Conservation (phyloP, 441 rosid genomes). For the Adansonia grandidieri region DNA sequence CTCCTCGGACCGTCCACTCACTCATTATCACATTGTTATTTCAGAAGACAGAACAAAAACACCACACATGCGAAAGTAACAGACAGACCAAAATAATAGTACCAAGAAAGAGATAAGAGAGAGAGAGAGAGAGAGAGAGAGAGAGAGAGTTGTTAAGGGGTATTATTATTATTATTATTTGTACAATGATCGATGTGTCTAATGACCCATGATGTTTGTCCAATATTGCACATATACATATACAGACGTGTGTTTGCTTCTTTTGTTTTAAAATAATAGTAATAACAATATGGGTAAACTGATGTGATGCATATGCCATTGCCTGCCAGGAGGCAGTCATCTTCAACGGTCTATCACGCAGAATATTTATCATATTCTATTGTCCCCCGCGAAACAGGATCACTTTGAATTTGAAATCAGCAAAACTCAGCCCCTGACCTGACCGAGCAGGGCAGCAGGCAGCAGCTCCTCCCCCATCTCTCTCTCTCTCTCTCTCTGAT, state of each 20-base stretch:
- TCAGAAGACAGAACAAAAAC: constrained; percentile 14
- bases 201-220: constrained; percentile 7
- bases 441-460: not conserved
- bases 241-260: not conserved
- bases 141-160: not conserved
- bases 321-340: not conserved
- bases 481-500: not conserved
- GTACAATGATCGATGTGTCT: not conserved
- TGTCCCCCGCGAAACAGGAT: constrained; percentile 25
- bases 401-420: constrained; percentile 46
- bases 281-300: not conserved
- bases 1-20: not conserved
- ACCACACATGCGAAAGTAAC: constrained; percentile 2
- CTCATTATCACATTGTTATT: constrained; percentile 12
- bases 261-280: not conserved
- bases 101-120: not conserved
- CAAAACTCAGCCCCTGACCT: not conserved
- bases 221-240: not conserved
- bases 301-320: not conserved
- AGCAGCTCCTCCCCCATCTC: not conserved
- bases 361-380: not conserved
- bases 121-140: not conserved
- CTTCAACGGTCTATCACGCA: not conserved
- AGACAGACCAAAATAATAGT: constrained; percentile 10
- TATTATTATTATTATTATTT: not conserved